phyloP scores from a whole-genome alignment of 345 rosid species.

The Citrus sinensis region DVS_A1.0 CM039165.1:4988001-4988500 shows the following conservation, averaged over 20 bases:
- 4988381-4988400: constrained; percentile 68
- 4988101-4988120: background rate
- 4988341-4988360: constrained; percentile 84
- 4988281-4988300: background rate
- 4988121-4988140: background rate
- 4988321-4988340: constrained; percentile 73
- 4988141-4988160: background rate
- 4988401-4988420: constrained; percentile 85
- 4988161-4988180: too few species aligned
- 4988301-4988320: background rate
- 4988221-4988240: background rate
- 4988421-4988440: constrained; percentile 74
- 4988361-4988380: constrained; percentile 73
- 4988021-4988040: background rate
- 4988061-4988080: background rate
- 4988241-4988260: background rate
- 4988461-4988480: constrained; percentile 59
- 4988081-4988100: too few species aligned
- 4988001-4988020: background rate
- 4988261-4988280: background rate
- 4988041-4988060: background rate
- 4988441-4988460: constrained; percentile 77
- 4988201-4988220: too few species aligned
- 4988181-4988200: too few species aligned
- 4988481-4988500: constrained; percentile 67